These are phyloP conservation scores for Gonapodya sp. DNA, from an alignment of 192 early-diverging fungal species.

Conservation along the genomic window DNA sequence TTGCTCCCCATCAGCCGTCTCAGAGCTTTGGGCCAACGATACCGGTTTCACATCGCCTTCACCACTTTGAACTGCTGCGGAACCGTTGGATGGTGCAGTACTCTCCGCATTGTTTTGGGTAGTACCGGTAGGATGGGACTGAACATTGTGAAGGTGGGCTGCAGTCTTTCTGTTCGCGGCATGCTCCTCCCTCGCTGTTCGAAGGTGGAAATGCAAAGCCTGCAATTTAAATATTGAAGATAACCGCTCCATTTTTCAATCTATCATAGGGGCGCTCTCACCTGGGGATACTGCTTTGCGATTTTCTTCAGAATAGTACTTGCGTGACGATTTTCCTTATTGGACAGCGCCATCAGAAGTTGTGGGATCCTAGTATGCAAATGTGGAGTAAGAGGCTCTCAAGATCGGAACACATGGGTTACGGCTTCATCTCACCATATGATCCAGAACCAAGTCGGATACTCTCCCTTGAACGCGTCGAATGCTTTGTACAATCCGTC, in stretches of 20 bases:
- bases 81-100: neutral
- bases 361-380: constrained; percentile 68
- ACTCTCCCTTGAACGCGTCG: constrained; percentile 82
- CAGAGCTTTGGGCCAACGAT: neutral
- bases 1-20: no score
- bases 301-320: constrained; percentile 80
- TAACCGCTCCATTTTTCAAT: neutral
- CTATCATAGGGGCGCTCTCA: constrained; percentile 18
- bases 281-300: constrained; percentile 87
- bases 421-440: constrained; percentile 53
- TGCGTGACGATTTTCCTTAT: constrained; percentile 74
- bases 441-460: constrained; percentile 96
- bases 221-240: constrained; percentile 36
- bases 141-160: neutral
- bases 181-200: constrained; percentile 86
- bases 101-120: neutral
- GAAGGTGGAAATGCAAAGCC: constrained; percentile 88
- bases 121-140: neutral
- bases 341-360: constrained; percentile 65
- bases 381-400: neutral
- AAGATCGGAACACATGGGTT: no score
- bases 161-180: constrained; percentile 44
- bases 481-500: constrained; percentile 69
- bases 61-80: neutral
- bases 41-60: neutral